Evolutionary conservation across 495 filamentous ascomycete species (phyloP).

Genomic region (Aspergillus egyptiacus): DNA sequence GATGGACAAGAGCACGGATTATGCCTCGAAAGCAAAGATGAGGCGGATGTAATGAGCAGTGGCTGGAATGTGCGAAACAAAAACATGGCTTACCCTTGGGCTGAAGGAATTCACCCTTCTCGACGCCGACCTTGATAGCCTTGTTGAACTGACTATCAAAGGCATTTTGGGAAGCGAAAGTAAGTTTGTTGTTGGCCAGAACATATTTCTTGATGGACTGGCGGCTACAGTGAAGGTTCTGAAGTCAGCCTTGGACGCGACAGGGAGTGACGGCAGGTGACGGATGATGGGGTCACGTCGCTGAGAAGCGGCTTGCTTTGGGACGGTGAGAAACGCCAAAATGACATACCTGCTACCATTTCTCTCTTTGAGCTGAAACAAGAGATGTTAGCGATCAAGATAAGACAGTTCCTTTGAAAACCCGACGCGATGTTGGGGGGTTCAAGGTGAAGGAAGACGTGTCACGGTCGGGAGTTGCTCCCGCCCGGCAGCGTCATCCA

Average conservation of each 20-base stretch:
- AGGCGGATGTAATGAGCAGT: not conserved
- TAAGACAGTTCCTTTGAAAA: constrained; percentile 12
- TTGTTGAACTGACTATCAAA: constrained; percentile 94
- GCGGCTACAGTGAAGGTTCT: constrained; percentile 53
- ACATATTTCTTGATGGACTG: constrained; percentile 98
- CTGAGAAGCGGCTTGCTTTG: constrained; percentile 9
- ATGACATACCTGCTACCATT: constrained; percentile 56
- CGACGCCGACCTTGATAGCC: constrained; percentile 81
- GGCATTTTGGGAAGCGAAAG: constrained; percentile 56
- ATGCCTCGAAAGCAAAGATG: not conserved
- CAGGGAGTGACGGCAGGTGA: constrained; percentile 4
- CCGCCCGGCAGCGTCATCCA: constrained; percentile 32
- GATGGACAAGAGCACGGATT: not conserved
- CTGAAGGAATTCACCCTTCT: constrained; percentile 82
- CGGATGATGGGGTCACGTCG: constrained; percentile 18
- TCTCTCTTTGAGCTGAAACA: constrained; percentile 57
- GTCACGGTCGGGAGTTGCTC: constrained; percentile 37
- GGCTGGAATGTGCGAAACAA: not conserved
- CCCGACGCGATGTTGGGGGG: constrained; percentile 24
- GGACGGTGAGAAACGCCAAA: constrained; percentile 15
- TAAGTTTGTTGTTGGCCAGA: constrained; percentile 85
- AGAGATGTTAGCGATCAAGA: constrained; percentile 31
- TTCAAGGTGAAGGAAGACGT: constrained; percentile 28
- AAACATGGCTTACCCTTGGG: constrained; percentile 75
- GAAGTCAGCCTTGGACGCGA: constrained; percentile 12